Percentiles rank a stretch among this genome's conserved stretches.
phyloP scores from a whole-genome alignment of 1,139 yeast genomes.

The Taiozyma sp. region DNA sequence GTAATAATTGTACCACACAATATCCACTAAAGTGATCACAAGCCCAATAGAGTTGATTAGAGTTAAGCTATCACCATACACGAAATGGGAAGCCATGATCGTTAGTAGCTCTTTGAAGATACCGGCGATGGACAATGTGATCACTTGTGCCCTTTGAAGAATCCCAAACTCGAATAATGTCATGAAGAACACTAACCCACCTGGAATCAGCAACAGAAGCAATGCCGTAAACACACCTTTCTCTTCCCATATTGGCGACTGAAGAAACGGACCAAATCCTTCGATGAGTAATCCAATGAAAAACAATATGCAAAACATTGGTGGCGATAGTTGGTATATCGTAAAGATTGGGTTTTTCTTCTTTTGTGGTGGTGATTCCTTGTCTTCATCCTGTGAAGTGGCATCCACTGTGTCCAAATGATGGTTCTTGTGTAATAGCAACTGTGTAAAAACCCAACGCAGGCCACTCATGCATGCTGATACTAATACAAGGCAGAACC shows the following conservation, averaged over 20 bases:
- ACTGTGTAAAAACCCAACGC: conserved; percentile 92
- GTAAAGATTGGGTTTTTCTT: conserved; percentile 73
- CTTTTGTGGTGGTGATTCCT: conserved; percentile 3
- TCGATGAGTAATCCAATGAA: conserved; percentile 60
- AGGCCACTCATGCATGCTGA: conserved; percentile 86
- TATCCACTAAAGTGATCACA: conserved; percentile 68
- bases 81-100: conserved; percentile 60
- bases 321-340: conserved; percentile 78
- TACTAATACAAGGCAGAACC: conserved; percentile 66
- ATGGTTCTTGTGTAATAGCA: conserved; percentile 64
- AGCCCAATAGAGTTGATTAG: conserved; percentile 73
- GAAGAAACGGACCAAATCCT: conserved; percentile 51
- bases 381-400: neutral
- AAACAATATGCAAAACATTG: conserved; percentile 65
- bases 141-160: conserved; percentile 75
- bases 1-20: conserved; percentile 74
- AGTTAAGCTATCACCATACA: conserved; percentile 72
- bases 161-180: conserved; percentile 85
- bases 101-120: conserved; percentile 89
- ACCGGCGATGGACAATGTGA: conserved; percentile 87
- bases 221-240: conserved; percentile 54
- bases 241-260: conserved; percentile 58
- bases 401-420: conserved; percentile 7
- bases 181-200: conserved; percentile 84
- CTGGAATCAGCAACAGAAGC: conserved; percentile 68